Evolutionary conservation across 192 early-diverging fungal species (phyloP).

Genomic region (Coemansia pectinata): DNA sequence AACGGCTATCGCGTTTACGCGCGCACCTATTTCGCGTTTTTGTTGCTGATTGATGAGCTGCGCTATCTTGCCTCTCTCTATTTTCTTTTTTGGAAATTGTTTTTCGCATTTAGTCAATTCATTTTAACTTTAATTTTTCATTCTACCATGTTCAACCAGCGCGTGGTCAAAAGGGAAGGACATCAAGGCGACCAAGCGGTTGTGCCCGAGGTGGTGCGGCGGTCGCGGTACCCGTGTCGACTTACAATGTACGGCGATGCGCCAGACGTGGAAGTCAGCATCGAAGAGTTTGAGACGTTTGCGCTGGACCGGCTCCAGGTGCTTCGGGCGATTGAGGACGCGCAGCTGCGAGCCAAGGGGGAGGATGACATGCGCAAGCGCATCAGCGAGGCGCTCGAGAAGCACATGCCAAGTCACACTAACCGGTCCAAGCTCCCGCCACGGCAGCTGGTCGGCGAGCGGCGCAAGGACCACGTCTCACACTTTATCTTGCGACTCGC

Average conservation of each 20-base stretch:
- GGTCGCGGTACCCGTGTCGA: constrained; percentile 48
- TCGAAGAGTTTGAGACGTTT: constrained; percentile 56
- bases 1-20: not conserved
- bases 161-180: constrained; percentile 19
- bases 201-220: constrained; percentile 48
- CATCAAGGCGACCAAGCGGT: constrained; percentile 11
- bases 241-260: constrained; percentile 39
- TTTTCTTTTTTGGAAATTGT: not conserved
- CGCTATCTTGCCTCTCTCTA: not conserved
- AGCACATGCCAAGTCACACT: constrained; percentile 65
- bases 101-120: not conserved
- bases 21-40: not conserved
- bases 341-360: constrained; percentile 67
- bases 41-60: not conserved
- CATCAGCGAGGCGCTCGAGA: constrained; percentile 55
- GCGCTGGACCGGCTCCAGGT: constrained; percentile 63
- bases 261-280: constrained; percentile 52
- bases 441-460: constrained; percentile 58
- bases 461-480: constrained; percentile 78
- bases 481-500: constrained; percentile 83
- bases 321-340: constrained; percentile 80
- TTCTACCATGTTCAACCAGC: constrained; percentile 47
- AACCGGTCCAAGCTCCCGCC: constrained; percentile 49
- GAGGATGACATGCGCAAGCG: constrained; percentile 60
- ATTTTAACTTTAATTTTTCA: not conserved